A percentile compares a stretch with the other conserved stretches of the same genome.
Evolutionary conservation across 2,329 filamentous ascomycete genomes (phyloP).

Genomic region (Penicillium freii): DNA sequence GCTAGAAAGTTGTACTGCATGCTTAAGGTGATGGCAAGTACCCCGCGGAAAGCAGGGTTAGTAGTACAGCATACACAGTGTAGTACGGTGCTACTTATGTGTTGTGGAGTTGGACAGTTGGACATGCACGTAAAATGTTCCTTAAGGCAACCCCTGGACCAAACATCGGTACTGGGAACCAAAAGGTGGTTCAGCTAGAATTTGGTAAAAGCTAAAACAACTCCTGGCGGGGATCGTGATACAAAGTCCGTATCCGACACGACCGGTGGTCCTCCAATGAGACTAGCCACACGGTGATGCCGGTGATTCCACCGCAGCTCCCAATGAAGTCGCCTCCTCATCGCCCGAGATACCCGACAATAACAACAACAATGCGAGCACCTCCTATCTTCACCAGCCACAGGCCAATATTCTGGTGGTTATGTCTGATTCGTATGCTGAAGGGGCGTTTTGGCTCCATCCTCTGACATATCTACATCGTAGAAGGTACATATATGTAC

Average conservation of each 20-base stretch:
- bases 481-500: background rate
- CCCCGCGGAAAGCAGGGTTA: background rate
- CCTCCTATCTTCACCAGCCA: conserved; percentile 11
- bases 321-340: background rate
- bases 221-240: background rate
- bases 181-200: background rate
- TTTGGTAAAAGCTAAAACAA: background rate
- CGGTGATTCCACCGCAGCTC: background rate
- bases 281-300: background rate
- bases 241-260: background rate
- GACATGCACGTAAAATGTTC: background rate
- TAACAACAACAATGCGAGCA: background rate
- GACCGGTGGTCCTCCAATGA: background rate
- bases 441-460: background rate
- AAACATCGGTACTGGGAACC: background rate
- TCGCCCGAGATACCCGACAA: conserved; percentile 6
- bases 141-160: background rate
- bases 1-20: background rate
- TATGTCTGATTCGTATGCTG: background rate
- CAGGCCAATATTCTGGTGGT: background rate
- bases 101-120: background rate
- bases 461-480: conserved; percentile 1
- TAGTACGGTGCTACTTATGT: background rate
- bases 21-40: background rate
- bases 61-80: background rate